Percentiles rank a stretch among this genome's conserved stretches.
phyloP scores from a whole-genome alignment of 129 eudicot species.

The Smallanthus sonchifolius region DNA sequence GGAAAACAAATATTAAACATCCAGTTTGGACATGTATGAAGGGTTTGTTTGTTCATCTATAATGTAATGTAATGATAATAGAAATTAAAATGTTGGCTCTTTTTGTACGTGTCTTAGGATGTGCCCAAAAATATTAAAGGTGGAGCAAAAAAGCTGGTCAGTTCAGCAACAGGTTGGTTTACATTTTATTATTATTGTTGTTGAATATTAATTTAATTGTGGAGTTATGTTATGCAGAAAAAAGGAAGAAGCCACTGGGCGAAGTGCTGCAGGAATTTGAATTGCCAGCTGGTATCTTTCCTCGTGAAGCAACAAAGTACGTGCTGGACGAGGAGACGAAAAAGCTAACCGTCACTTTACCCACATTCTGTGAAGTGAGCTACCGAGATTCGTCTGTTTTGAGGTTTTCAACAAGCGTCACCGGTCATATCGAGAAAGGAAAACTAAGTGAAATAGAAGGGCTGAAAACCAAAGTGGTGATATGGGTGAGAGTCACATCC shows the following conservation, averaged over 20 bases:
- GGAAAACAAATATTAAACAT: too few species aligned
- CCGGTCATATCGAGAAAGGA: constrained; percentile 48
- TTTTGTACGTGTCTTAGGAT: constrained; percentile 30
- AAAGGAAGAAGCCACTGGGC: constrained; percentile 41
- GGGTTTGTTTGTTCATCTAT: too few species aligned
- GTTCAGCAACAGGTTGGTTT: constrained; percentile 42
- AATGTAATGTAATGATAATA: background rate
- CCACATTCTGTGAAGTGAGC: constrained; percentile 40
- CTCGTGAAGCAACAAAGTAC: constrained; percentile 41
- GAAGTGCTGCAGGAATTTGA: constrained; percentile 47
- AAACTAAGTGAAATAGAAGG: constrained; percentile 50
- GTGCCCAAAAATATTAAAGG: constrained; percentile 57
- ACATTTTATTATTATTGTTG: too few species aligned
- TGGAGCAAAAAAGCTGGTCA: constrained; percentile 64
- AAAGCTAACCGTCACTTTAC: constrained; percentile 36
- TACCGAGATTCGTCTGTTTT: constrained; percentile 47
- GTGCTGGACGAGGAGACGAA: constrained; percentile 38
- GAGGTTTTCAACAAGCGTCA: constrained; percentile 37
- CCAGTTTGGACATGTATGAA: too few species aligned
- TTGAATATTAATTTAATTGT: too few species aligned
- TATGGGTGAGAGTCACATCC: constrained; percentile 48
- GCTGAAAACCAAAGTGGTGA: constrained; percentile 43
- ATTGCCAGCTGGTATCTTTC: constrained; percentile 40
- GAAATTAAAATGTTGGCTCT: background rate
- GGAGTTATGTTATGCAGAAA: constrained; percentile 7